These are phyloP conservation scores for Chlamydomonas urium DNA, from an alignment of 139 green algal species.

Conservation along the genomic window DNA sequence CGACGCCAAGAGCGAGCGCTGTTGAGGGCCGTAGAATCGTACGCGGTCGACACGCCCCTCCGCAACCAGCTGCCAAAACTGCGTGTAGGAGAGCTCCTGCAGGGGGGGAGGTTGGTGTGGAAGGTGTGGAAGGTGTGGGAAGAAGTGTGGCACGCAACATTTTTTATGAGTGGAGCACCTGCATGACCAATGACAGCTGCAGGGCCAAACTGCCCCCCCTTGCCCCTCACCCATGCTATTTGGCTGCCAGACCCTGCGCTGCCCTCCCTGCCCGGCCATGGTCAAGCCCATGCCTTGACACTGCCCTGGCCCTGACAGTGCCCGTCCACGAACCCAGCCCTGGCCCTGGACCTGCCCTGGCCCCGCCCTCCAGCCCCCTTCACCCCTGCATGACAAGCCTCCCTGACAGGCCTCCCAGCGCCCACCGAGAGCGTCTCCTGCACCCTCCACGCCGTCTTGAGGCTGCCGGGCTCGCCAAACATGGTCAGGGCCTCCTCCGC, in stretches of 20 bases:
- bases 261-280: no score
- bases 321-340: background rate
- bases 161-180: no score
- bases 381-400: no score
- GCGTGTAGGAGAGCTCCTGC: constrained; percentile 78
- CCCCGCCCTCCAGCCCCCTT: no score
- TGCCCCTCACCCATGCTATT: no score
- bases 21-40: constrained; percentile 48
- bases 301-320: background rate
- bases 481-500: constrained; percentile 43
- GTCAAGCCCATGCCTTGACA: background rate
- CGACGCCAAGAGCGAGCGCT: constrained; percentile 48
- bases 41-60: constrained; percentile 66
- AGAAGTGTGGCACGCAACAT: no score
- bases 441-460: constrained; percentile 41
- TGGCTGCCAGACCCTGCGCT: no score
- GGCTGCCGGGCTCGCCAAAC: constrained; percentile 30
- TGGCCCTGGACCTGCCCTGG: no score
- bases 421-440: constrained; percentile 30
- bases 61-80: constrained; percentile 66
- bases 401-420: background rate
- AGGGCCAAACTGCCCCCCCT: no score
- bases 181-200: no score
- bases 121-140: no score
- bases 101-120: constrained; percentile 8